A percentile compares a stretch with the other conserved stretches of the same genome.
These are phyloP conservation scores for Apiotrichum porosum DNA, from an alignment of 1,284 basidiomycete species.

Conservation along the genomic window DNA sequence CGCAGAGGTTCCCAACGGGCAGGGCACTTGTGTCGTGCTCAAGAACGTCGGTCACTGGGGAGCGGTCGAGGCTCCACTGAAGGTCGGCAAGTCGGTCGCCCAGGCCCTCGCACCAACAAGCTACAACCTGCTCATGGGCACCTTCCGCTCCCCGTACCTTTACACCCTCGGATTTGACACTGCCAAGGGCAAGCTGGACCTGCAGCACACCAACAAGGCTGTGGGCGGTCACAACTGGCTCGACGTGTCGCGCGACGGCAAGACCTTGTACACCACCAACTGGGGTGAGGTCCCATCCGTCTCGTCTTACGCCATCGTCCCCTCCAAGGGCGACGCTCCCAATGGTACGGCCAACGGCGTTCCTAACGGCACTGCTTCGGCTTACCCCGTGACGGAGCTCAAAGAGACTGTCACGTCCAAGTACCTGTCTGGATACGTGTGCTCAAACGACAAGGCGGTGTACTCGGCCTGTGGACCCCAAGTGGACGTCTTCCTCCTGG, in stretches of 20 bases:
- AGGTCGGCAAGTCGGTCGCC: constrained; percentile 10
- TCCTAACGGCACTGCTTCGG: no score
- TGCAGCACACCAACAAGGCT: constrained; percentile 18
- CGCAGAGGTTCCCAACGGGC: constrained; percentile 13
- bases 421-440: constrained; percentile 38
- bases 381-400: constrained; percentile 13
- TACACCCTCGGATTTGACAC: constrained; percentile 33
- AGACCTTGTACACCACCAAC: constrained; percentile 33
- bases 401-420: constrained; percentile 23
- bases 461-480: constrained; percentile 48
- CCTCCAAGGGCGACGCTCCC: not conserved
- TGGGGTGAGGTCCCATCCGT: constrained; percentile 34
- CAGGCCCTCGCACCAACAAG: constrained; percentile 4
- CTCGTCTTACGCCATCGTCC: constrained; percentile 26
- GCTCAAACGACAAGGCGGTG: constrained; percentile 33
- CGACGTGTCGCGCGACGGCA: constrained; percentile 20
- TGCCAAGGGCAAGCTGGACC: constrained; percentile 13
- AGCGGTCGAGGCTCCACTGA: constrained; percentile 25
- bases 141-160: constrained; percentile 33
- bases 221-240: constrained; percentile 40
- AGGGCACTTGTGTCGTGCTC: constrained; percentile 16
- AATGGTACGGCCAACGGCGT: no score
- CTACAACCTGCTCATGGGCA: constrained; percentile 34
- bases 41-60: constrained; percentile 33
- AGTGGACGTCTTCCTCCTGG: constrained; percentile 43